These are phyloP conservation scores for Flaveria floridana DNA, from an alignment of 140 eudicot genomes.

Conservation along the genomic window DNA sequence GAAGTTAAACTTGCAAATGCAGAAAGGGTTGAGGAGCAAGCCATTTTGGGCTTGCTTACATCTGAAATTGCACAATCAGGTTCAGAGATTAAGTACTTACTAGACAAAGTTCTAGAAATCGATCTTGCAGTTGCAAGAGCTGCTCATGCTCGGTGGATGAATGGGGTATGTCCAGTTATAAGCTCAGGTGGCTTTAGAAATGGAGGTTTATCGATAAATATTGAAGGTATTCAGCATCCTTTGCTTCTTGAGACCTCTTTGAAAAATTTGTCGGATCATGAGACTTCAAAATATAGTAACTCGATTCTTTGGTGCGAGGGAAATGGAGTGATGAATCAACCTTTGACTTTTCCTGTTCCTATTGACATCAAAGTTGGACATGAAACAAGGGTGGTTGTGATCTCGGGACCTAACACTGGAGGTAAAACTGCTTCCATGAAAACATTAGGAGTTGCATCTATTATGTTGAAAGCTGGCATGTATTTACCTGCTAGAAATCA, in stretches of 20 bases:
- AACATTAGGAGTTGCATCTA: constrained; percentile 77
- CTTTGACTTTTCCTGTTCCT: constrained; percentile 65
- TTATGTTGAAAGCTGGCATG: constrained; percentile 95
- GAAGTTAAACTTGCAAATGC: constrained; percentile 77
- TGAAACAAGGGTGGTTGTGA: constrained; percentile 73
- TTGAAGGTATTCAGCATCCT: constrained; percentile 84
- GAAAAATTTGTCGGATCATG: constrained; percentile 34
- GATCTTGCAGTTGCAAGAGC: constrained; percentile 96
- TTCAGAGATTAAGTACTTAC: constrained; percentile 52
- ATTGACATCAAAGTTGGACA: constrained; percentile 61
- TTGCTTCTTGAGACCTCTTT: constrained; percentile 68
- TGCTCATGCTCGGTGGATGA: constrained; percentile 77
- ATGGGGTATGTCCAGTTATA: constrained; percentile 64
- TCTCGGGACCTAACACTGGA: constrained; percentile 96
- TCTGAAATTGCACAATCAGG: constrained; percentile 57
- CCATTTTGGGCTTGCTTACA: constrained; percentile 70
- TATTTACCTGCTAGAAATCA: constrained; percentile 68
- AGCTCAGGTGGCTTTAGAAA: constrained; percentile 20
- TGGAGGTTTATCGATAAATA: constrained; percentile 46
- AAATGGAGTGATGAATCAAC: constrained; percentile 25
- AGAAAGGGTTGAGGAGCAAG: constrained; percentile 70
- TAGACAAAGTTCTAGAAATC: constrained; percentile 63
- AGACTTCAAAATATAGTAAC: constrained; percentile 29
- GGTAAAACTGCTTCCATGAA: constrained; percentile 99
- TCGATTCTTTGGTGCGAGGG: constrained; percentile 35